Base-by-base conservation (phyloP, 768 basidiomycete species). In the Scleroderma citrinum region DNA sequence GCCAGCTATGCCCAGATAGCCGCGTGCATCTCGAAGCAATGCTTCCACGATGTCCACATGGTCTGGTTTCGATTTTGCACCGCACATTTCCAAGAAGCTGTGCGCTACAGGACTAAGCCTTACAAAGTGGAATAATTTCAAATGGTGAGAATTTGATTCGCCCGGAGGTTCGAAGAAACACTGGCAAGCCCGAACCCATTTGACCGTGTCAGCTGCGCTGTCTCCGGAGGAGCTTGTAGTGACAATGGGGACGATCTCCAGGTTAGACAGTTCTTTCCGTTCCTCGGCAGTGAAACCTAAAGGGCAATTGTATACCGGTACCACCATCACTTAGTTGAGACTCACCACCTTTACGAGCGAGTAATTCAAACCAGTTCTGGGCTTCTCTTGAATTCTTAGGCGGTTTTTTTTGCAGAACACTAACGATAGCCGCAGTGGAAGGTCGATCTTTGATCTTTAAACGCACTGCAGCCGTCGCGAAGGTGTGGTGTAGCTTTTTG, bases 41-140 rank as follows among this genome's bases (percentile, higher is more conserved):
- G 81, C 82, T 42, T 76, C 72, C 1, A 80, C 81, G 32, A 90
- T 74, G 65, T 91, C 89, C 47, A 87, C 82, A 6, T 87, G 78
- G 47, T 79, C 87, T 3, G 92, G 92, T 58, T 90, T 86, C 24
- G 78, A 78, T 56, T 81, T 84, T n/a, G 91, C 87, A 3, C 92
- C 92, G 56, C 89, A 88, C 5, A 85, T 83, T 44, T 75, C 76
- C 32, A 97, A 71, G 68, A 97, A 95, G 4, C 75, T 71, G 57
- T 91, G 92, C 26, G 85, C 92, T 10, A 74, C 69, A 1, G 73
- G 59, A 1, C 87, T 91, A 62, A 93, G 93, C 61, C 92, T 82
- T 40, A 96, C 80, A 56, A 90, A 94, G 14, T 77, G 75, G 63
- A 95, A 93, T 2, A 93, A 70, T 49, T 83, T 81, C 1, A 82